phyloP scores from a whole-genome alignment of 495 filamentous ascomycete species.

The Polyplosphaeria fusca region DNA sequence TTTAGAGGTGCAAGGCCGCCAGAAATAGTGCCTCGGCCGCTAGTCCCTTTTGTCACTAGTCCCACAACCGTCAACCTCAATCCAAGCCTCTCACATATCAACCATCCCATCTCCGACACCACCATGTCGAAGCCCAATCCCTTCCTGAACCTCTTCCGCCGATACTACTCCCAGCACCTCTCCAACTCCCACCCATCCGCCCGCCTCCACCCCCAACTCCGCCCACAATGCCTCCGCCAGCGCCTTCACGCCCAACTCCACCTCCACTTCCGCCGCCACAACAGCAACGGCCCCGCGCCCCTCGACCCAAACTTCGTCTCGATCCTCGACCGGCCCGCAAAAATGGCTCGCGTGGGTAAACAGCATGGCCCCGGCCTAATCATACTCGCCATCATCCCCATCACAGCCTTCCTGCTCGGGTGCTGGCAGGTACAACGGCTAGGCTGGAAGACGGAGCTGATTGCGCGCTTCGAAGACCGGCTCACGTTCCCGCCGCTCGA shows the following conservation, averaged over 20 bases:
- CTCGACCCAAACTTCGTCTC: constrained; percentile 65
- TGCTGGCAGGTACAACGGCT: constrained; percentile 96
- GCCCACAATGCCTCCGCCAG: constrained; percentile 28
- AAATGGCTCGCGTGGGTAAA: constrained; percentile 66
- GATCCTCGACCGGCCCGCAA: constrained; percentile 79
- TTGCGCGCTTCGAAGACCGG: constrained; percentile 86
- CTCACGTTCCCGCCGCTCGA: constrained; percentile 83
- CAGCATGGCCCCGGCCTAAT: constrained; percentile 80
- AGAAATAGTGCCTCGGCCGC: constrained; percentile 5
- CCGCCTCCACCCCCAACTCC: neutral
- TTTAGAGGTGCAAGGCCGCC: neutral
- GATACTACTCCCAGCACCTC: constrained; percentile 10
- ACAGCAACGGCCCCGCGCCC: constrained; percentile 10
- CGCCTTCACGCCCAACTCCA: constrained; percentile 18
- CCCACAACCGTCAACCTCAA: constrained; percentile 8
- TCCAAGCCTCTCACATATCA: neutral
- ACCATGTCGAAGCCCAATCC: constrained; percentile 29
- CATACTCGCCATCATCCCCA: constrained; percentile 80
- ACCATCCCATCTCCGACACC: neutral
- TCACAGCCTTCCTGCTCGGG: constrained; percentile 85
- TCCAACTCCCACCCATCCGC: neutral
- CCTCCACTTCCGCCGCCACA: constrained; percentile 13
- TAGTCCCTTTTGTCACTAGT: constrained; percentile 5
- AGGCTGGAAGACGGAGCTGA: constrained; percentile 85
- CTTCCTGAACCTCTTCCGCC: constrained; percentile 25